Conservation (phyloP, 1,284 basidiomycete species). For the Sanghuangporus weigelae region DNA sequence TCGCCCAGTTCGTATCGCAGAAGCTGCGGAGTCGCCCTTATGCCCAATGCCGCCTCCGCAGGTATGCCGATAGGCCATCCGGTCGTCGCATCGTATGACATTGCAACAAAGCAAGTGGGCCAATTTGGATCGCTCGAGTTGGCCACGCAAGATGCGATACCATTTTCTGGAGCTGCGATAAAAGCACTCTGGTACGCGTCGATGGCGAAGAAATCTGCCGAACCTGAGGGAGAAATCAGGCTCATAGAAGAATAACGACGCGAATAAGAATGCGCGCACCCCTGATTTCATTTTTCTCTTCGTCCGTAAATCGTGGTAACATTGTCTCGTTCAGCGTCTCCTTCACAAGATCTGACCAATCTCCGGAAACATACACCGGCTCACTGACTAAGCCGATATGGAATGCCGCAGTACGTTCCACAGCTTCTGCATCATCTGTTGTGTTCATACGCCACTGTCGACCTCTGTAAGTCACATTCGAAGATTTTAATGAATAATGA, state of each 20-base stretch:
- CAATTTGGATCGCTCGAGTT: conserved; percentile 38
- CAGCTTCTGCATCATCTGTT: conserved; percentile 37
- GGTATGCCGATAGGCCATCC: conserved; percentile 40
- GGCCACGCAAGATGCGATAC: conserved; percentile 34
- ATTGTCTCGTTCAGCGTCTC: conserved; percentile 37
- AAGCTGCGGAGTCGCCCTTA: conserved; percentile 39
- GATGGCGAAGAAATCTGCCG: conserved; percentile 45
- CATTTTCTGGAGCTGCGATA: conserved; percentile 35
- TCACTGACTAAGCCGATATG: conserved; percentile 40
- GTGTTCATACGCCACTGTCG: conserved; percentile 40
- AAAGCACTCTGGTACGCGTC: conserved; percentile 39
- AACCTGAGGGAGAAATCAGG: conserved; percentile 26
- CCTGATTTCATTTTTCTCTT: conserved; percentile 36
- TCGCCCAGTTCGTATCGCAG: conserved; percentile 32
- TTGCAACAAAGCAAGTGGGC: conserved; percentile 36
- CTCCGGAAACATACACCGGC: conserved; percentile 40
- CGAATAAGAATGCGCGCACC: conserved; percentile 23
- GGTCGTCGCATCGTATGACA: conserved; percentile 34
- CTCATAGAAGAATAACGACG: not conserved
- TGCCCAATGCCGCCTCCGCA: conserved; percentile 37
- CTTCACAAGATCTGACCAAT: conserved; percentile 43
- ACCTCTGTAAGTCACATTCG: conserved; percentile 27
- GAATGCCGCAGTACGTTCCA: conserved; percentile 43
- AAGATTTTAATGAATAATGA: not conserved
- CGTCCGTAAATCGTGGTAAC: conserved; percentile 39